Base-by-base conservation (phyloP, 805 yeast genomes). In the Saccharomycopsis amapae region DNA sequence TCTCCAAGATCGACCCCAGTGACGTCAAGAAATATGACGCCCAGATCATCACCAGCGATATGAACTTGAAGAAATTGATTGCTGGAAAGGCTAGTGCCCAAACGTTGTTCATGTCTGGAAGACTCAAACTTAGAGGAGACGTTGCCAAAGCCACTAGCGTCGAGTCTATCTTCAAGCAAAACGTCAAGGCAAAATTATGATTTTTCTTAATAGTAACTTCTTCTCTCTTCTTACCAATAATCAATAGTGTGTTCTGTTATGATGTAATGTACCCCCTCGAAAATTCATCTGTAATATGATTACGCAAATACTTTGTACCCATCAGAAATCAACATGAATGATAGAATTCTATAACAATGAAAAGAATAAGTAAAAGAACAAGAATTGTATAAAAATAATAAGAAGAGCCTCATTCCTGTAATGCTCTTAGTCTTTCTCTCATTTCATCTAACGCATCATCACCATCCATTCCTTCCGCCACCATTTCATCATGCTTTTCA, bases 371-470 rank as follows among this genome's bases (percentile, higher is more conserved):
- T n/a, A n/a, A n/a, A n/a, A n/a, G n/a, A n/a, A n/a, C n/a, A n/a
- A n/a, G n/a, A n/a, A n/a, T n/a, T n/a, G n/a, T n/a, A n/a, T n/a
- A n/a, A n/a, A n/a, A n/a, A n/a, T n/a, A n/a, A n/a, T n/a, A n/a
- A n/a, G n/a, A n/a, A n/a, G n/a, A n/a, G 7, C 7, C 9, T 22
- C 18, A 43, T 12, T 36, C 46, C 59, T 90, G 97, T 50, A 90
- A 65, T 0, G 96, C 97, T 56, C 72, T 79, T 39, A 90, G 70
- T 49, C 97, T 70, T 59, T 89, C 90, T 55, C 95, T 74, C 97
- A 93, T 90, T 55, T 82, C 88, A 53, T 77, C 77, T 45, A 90
- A 67, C 57, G 85, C 77, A 49, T 76, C 81, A 52, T 79, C 83
- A 49, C 87, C 90, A 33, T 81, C 89, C 17, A 18, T 31, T 15